phyloP scores from a whole-genome alignment of 768 basidiomycete species.

The Rhizopogon sp. region DNA sequence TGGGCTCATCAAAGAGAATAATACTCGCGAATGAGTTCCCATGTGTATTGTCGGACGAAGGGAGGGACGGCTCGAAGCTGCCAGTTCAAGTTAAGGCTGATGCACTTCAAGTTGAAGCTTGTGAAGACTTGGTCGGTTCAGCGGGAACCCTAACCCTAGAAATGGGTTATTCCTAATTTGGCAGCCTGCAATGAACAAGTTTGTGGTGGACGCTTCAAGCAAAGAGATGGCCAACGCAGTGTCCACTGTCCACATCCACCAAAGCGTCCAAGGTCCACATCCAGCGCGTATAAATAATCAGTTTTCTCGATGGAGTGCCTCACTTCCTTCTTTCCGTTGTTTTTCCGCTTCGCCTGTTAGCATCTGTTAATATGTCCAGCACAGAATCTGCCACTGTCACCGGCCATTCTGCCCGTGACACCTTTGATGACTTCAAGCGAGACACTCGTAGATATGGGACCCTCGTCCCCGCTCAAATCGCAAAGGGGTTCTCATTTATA shows the following conservation, averaged over 20 bases:
- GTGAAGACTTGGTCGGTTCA: too few species aligned
- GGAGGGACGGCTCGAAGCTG: neutral
- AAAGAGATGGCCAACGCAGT: neutral
- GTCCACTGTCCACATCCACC: neutral
- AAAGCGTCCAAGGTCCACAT: neutral
- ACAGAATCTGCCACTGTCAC: neutral
- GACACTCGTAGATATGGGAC: slow-evolving; percentile 24
- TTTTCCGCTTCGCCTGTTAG: too few species aligned
- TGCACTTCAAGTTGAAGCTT: neutral
- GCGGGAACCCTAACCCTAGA: neutral
- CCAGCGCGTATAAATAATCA: neutral
- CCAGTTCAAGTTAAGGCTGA: neutral
- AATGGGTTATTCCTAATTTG: neutral
- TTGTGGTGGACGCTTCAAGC: neutral
- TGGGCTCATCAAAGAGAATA: neutral
- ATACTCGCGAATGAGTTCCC: neutral
- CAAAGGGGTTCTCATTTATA: slow-evolving; percentile 2
- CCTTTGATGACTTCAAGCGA: neutral
- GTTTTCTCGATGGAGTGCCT: neutral
- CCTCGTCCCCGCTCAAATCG: slow-evolving; percentile 13
- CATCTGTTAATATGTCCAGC: neutral
- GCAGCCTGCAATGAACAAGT: too few species aligned
- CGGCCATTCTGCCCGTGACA: neutral
- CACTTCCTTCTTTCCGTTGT: neutral
- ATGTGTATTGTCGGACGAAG: neutral